Base-by-base conservation (phyloP, 257 asterid genomes). In the Rehmannia glutinosa region DNA sequence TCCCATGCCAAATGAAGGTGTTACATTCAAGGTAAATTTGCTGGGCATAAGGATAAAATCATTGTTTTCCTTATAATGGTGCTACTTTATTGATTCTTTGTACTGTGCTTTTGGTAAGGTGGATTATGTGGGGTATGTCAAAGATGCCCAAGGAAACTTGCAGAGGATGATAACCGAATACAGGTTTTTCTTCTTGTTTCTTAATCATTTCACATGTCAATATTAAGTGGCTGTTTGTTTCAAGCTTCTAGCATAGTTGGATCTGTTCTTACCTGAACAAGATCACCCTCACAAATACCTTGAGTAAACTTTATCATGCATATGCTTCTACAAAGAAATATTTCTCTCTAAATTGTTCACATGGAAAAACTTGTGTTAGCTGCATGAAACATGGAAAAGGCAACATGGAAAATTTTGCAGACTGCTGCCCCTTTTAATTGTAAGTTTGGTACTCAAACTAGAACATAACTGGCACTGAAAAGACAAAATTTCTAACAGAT, bases 141-240 rank as follows among this genome's bases (percentile, higher is more conserved):
- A 94, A 82, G 97, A 94, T 72, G 99, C 92, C 62, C 92, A 91
- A 72, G 87, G 73, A 68, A 78, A 68, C 78, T 65, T 94, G 76
- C 97, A 94, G 77, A 83, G 82, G 78, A 64, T 74, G 72, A 80
- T 94, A 61, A 77, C 81, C 47, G 95, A 91, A 67, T 86, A 82
- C 83, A 91, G 96, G 99, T 91, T 64, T 45, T 42, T 46, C 68
- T 43, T 65, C 60, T 33, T 76, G 9, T 64, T 69, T 56, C 47
- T 41, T 13, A 30, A 56, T 77, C 36, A 32, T 56, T 63, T 57
- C 27, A 60, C 61, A 73, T 69, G 62, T 53, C 56, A 62, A 70
- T 68, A 35, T 23, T 41, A 21, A 69, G 55, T 39, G 28, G 45
- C 28, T 41, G 57, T 30, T 67, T 49, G 49, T 45, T 56, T 49